Percentiles rank a stretch among this genome's conserved stretches.
Conservation (phyloP, 2,329 filamentous ascomycete species). For the Colletotrichum acutatum region DNA sequence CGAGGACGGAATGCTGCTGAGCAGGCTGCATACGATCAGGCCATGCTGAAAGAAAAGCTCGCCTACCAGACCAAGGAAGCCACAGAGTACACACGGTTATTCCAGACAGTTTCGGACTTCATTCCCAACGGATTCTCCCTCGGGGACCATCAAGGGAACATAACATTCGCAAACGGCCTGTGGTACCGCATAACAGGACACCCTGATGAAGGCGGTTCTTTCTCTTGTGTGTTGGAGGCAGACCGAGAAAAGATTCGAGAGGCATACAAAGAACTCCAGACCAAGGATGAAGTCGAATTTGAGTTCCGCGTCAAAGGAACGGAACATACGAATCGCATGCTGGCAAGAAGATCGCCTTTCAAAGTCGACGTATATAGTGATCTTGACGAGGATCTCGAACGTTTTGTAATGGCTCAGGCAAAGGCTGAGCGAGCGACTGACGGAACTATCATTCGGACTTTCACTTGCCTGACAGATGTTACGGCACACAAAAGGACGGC, state of each 20-base stretch:
- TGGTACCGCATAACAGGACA: slow-evolving; percentile 66
- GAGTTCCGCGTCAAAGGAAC: slow-evolving; percentile 56
- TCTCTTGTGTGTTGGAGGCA: slow-evolving; percentile 58
- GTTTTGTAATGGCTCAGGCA: slow-evolving; percentile 59
- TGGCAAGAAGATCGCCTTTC: slow-evolving; percentile 30
- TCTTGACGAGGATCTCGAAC: slow-evolving; percentile 47
- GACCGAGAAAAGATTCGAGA: slow-evolving; percentile 54
- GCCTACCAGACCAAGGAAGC: slow-evolving; percentile 64
- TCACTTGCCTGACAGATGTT: slow-evolving; percentile 63
- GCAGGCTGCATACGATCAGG: slow-evolving; percentile 74
- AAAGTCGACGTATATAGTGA: slow-evolving; percentile 40
- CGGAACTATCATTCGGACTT: slow-evolving; percentile 55
- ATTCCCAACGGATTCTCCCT: slow-evolving; percentile 82
- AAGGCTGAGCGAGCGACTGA: slow-evolving; percentile 57
- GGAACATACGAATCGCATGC: slow-evolving; percentile 16
- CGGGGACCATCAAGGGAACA: slow-evolving; percentile 70
- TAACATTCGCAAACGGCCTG: slow-evolving; percentile 78
- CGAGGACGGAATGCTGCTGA: slow-evolving; percentile 64
- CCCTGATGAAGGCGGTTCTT: slow-evolving; percentile 49
- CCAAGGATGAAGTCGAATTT: slow-evolving; percentile 53
- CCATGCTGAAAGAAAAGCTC: slow-evolving; percentile 73
- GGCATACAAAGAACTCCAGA: slow-evolving; percentile 54
- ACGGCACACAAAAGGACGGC: slow-evolving; percentile 61
- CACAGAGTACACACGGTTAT: slow-evolving; percentile 69
- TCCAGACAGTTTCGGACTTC: slow-evolving; percentile 77